Percentiles rank a stretch among this genome's conserved stretches.
phyloP scores from a whole-genome alignment of 495 filamentous ascomycete species.

The Thermothielavioides terrestris region DNA sequence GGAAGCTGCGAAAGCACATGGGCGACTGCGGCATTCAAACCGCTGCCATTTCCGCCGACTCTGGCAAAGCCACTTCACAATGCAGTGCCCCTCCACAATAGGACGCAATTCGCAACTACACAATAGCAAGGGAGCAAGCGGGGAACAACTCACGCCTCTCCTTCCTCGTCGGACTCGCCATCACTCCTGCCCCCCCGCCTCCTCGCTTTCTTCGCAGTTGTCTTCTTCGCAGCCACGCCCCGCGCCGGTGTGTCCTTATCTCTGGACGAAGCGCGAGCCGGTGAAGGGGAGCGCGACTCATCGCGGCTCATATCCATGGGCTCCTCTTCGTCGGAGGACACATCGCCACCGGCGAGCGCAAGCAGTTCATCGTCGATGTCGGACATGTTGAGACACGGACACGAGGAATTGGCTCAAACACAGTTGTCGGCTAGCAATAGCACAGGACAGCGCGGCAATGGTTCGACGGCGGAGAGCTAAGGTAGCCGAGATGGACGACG shows the following conservation, averaged over 20 bases:
- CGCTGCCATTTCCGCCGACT: neutral
- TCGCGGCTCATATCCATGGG: conserved; percentile 31
- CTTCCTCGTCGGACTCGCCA: conserved; percentile 68
- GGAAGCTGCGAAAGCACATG: neutral
- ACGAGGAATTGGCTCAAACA: neutral
- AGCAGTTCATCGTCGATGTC: conserved; percentile 84
- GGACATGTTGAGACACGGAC: conserved; percentile 40
- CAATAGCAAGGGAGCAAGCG: neutral
- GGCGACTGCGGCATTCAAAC: neutral
- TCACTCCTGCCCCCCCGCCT: conserved; percentile 40
- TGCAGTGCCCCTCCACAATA: neutral
- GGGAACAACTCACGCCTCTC: conserved; percentile 65
- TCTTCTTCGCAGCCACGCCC: conserved; percentile 37
- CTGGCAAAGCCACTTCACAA: neutral
- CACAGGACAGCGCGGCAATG: neutral
- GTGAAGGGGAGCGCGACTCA: conserved; percentile 27
- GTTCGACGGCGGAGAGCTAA: neutral
- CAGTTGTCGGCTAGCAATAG: neutral
- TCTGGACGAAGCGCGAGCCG: conserved; percentile 24
- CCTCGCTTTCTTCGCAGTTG: conserved; percentile 38
- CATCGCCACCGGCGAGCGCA: conserved; percentile 65
- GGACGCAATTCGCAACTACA: neutral
- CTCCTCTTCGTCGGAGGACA: conserved; percentile 43
- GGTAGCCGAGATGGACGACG: neutral
- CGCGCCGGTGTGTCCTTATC: conserved; percentile 26